Percentiles rank a stretch among this genome's conserved stretches.
These are phyloP conservation scores for Dalbergia oliveri DNA, from an alignment of 306 rosid genomes.

Conservation along the genomic window DNA sequence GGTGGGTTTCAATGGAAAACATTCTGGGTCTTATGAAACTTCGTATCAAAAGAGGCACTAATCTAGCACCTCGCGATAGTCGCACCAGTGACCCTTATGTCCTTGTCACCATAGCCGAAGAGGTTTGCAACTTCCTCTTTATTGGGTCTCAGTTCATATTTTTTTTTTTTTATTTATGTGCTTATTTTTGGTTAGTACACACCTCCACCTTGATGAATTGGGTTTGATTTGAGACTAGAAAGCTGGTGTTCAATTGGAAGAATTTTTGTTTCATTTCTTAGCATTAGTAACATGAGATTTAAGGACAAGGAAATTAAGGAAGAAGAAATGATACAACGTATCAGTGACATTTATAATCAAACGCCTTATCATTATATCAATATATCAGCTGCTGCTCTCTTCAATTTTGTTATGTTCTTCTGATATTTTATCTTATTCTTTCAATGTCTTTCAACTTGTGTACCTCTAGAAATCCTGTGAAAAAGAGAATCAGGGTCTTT, in stretches of 20 bases:
- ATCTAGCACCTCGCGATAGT: constrained; percentile 70
- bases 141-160: background rate
- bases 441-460: background rate
- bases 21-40: constrained; percentile 73
- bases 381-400: too few relatives aligned
- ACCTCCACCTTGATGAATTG: background rate
- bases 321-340: too few relatives aligned
- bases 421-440: background rate
- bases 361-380: too few relatives aligned
- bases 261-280: background rate
- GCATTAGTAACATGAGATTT: background rate
- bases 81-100: constrained; percentile 83
- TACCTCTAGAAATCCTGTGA: background rate
- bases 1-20: constrained; percentile 53
- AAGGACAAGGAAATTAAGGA: background rate
- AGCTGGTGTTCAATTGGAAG: background rate
- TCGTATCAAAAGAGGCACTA: constrained; percentile 68
- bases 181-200: background rate
- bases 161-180: background rate
- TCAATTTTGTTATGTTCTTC: background rate
- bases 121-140: constrained; percentile 45
- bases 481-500: background rate
- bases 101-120: constrained; percentile 59
- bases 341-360: too few relatives aligned
- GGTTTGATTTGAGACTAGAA: background rate